Base-by-base conservation (phyloP, 2,329 filamentous ascomycete genomes). In the Xylaria sp. region DNA sequence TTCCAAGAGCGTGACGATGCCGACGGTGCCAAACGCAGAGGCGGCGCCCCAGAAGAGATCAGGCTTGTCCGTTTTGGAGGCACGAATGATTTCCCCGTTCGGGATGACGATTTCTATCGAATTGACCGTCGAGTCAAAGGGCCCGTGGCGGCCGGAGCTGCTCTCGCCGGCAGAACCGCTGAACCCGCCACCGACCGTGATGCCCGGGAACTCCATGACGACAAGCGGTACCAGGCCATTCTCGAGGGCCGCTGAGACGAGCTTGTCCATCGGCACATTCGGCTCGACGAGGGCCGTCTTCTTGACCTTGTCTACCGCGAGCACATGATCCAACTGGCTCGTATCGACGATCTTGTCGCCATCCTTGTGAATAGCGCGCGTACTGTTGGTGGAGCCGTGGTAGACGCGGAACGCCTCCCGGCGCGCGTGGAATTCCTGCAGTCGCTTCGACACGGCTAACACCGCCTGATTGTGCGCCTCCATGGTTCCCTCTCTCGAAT, bases 301-400 rank as follows among this genome's bases (percentile, higher is more conserved):
- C 6, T 76, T 77, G 1, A 79, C 73, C 0, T 73, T 77, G 74
- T 93, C 85, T 55, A 94, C 81, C 9, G 82, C 79, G 10, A 94
- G 81, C 18, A 94, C 86, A 77, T 87, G 84, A 70, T 83, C 84
- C 10, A 94, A 84, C 4, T 77, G 75, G 78, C 89, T 90, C 43
- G 90, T 93, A 77, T 93, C 90, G 63, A 94, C 83, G 10, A 88
- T 86, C 73, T 86, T 87, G 76, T 84, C 83, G 13, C 78, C 76
- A 53, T 78, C 79, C 34, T 83, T 83, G 23, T 82, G 80, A 8
- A 84, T 83, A 30, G 85, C 84, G 8, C 92, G 89, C 43, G 92
- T 94, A 78, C 89, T 92, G 80, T 93, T 93, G 30, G 91, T 93
- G 0, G 90, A 89, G 68, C 92, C 92, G 79, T 94, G 91, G 73